phyloP scores from a whole-genome alignment of 1,139 yeast species.

The Sugiyamaella neomexicana region DNA sequence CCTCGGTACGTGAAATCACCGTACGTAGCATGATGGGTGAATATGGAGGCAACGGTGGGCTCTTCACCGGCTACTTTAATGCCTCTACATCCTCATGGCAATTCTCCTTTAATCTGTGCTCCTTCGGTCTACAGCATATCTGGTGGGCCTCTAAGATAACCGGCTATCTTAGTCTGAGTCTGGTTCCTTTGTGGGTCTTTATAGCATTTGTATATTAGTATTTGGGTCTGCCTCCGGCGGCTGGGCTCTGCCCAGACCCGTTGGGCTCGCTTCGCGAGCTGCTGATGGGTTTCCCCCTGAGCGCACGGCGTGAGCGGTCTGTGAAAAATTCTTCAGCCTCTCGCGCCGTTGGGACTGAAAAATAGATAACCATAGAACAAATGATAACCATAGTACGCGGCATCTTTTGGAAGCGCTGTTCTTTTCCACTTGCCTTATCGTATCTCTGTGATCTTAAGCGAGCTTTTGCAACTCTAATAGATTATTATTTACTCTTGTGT shows the following conservation, averaged over 20 bases:
- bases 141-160: slow-evolving; percentile 89
- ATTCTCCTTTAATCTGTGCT: slow-evolving; percentile 71
- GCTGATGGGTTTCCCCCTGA: slow-evolving; percentile 5
- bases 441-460: not conserved
- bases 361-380: not conserved
- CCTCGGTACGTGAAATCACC: slow-evolving; percentile 66
- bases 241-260: not conserved
- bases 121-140: slow-evolving; percentile 83
- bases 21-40: slow-evolving; percentile 97
- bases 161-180: slow-evolving; percentile 17
- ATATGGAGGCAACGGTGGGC: slow-evolving; percentile 83
- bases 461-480: no score
- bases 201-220: slow-evolving; percentile 9
- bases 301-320: slow-evolving; percentile 5
- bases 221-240: not conserved
- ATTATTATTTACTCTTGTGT: no score
- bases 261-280: not conserved
- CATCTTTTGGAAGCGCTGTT: not conserved
- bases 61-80: slow-evolving; percentile 69
- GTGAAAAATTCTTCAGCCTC: slow-evolving; percentile 9
- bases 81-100: slow-evolving; percentile 50
- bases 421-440: slow-evolving; percentile 4
- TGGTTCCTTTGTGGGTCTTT: not conserved
- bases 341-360: slow-evolving; percentile 7
- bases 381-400: not conserved